phyloP scores from a whole-genome alignment of 2,329 filamentous ascomycete genomes.

The Sclerotinia nivalis region DNA sequence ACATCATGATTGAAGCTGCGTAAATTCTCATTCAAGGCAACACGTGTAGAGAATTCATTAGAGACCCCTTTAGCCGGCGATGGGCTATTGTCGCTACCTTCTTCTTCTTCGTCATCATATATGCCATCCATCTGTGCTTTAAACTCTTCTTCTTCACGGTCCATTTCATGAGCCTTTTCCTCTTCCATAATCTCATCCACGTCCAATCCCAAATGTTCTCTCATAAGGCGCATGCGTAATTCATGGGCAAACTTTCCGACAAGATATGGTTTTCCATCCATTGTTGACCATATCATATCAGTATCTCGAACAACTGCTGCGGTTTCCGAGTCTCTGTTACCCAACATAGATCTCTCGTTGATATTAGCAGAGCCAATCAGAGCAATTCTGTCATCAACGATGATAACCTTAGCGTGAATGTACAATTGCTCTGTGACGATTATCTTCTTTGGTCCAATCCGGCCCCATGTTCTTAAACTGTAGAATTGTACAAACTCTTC shows the following conservation, averaged over 20 bases:
- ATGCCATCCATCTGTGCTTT: constrained; percentile 63
- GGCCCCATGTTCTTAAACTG: constrained; percentile 87
- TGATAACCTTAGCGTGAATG: constrained; percentile 95
- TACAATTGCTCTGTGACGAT: constrained; percentile 95
- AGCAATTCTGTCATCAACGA: constrained; percentile 89
- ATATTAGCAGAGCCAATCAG: constrained; percentile 98
- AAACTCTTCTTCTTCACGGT: constrained; percentile 54
- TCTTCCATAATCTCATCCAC: constrained; percentile 88
- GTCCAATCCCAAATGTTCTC: constrained; percentile 93
- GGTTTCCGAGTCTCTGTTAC: constrained; percentile 86
- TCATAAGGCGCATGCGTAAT: constrained; percentile 88
- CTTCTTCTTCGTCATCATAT: constrained; percentile 52
- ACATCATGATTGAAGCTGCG: constrained; percentile 77
- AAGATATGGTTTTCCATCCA: constrained; percentile 85
- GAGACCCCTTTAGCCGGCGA: constrained; percentile 33
- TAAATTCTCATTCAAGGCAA: constrained; percentile 51
- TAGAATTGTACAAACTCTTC: constrained; percentile 97
- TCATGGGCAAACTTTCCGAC: constrained; percentile 93
- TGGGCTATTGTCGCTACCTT: constrained; percentile 23
- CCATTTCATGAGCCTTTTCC: constrained; percentile 67
- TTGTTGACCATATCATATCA: constrained; percentile 87
- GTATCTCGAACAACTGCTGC: constrained; percentile 89
- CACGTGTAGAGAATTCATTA: constrained; percentile 58
- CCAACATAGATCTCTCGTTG: constrained; percentile 95
- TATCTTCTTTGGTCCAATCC: constrained; percentile 77